Evolutionary conservation across 202 grass and related monocot genomes (phyloP), one percentile per base, ranked within the genome.

Genomic region (Schoenoplectus triqueter): DNA sequence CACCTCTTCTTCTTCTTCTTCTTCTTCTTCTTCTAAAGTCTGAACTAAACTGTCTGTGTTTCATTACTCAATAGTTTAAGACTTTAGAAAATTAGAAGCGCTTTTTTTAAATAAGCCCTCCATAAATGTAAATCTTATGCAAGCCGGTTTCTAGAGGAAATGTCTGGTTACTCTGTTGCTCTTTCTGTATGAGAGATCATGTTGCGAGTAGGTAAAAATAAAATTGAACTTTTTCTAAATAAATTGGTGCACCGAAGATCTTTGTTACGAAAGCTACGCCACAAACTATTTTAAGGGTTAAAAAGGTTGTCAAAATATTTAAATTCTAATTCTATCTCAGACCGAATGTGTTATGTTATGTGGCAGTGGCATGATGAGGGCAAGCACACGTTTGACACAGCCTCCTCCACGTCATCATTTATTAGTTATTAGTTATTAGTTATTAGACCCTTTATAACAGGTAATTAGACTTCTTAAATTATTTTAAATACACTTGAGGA

Each of bases 311-410:
- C 11, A 62, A 9, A 62, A 63, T 63, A 63, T 62, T 80, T 46
- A 20, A 81, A 49, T 81, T 81, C 5, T 41, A 81, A 49, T 81
- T 81, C 5, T 41, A 21, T 49, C 45, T 13, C 1, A 81, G 7
- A 21, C 10, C 42, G 66, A 80, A 81, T 73, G 86, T 83, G 75
- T 86, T 86, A 78, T 31, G 31, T 31, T 31, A 31, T 31, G 31
- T 31, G 31, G 31, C 31, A 31, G 31, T 31, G 31, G 31, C 31
- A 31, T 31, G 31, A 31, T 83, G 85, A 78, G 78, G 73, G 87
- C 86, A 17, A 67, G 84, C 88, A 83, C 82, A 82, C 86, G 90
- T 89, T 92, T 90, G 65, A 85, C 84, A 89, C 92, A 86, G 31
- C 31, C 31, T 84, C 82, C 71, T 45, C 81, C 70, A 59, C 73